These are phyloP conservation scores for Flaveria floridana DNA, from an alignment of 140 eudicot species.

Conservation along the genomic window DNA sequence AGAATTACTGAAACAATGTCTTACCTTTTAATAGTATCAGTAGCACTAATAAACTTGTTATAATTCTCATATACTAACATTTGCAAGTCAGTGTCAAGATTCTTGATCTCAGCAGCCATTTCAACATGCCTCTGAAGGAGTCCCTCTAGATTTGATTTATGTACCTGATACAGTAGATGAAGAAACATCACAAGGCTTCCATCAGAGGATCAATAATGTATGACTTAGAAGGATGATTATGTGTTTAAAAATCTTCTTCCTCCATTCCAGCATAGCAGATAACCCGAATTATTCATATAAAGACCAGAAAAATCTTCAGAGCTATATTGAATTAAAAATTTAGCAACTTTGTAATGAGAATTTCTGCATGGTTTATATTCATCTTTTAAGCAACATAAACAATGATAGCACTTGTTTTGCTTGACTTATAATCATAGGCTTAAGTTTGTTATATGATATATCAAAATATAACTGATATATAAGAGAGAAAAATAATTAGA, in stretches of 20 bases:
- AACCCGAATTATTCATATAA: slow-evolving; percentile 9
- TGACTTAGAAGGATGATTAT: slow-evolving; percentile 6
- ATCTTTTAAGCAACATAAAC: slow-evolving; percentile 6
- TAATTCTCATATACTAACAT: slow-evolving; percentile 96
- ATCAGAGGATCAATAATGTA: slow-evolving; percentile 25
- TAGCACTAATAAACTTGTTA: slow-evolving; percentile 96
- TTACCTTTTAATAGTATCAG: slow-evolving; percentile 92
- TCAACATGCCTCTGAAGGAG: slow-evolving; percentile 97
- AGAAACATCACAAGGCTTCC: slow-evolving; percentile 17
- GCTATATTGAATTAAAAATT: neutral
- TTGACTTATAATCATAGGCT: neutral
- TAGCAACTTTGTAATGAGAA: slow-evolving; percentile 9
- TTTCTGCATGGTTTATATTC: slow-evolving; percentile 5
- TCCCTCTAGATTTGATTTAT: slow-evolving; percentile 87
- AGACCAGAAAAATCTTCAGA: slow-evolving; percentile 15
- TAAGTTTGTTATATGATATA: neutral
- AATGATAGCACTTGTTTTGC: slow-evolving; percentile 18
- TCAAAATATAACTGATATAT: neutral
- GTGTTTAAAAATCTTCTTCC: slow-evolving; percentile 20
- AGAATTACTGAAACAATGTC: slow-evolving; percentile 19
- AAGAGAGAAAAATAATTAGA: neutral
- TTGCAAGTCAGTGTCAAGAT: slow-evolving; percentile 95
- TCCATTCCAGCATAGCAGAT: slow-evolving; percentile 19
- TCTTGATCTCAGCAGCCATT: slow-evolving; percentile 98
- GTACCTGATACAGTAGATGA: slow-evolving; percentile 52